Conservation (phyloP, 2,329 filamentous ascomycete species). For the Fusarium nurragi region DNA sequence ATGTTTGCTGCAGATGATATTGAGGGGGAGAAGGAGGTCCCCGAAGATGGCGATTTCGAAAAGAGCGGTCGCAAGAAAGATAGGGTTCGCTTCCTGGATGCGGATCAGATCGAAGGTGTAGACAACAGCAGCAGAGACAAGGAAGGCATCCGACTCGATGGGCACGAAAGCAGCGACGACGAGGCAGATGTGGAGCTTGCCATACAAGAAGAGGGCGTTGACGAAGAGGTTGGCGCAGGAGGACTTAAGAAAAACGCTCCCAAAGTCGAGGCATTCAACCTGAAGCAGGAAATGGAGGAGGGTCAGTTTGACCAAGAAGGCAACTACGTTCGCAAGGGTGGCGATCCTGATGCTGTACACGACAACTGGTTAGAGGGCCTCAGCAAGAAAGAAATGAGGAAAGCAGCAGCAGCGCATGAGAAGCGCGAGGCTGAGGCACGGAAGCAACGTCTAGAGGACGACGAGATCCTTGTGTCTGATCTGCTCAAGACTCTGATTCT, state of each 20-base stretch:
- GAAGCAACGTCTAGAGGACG: slow-evolving; percentile 76
- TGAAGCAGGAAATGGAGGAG: slow-evolving; percentile 89
- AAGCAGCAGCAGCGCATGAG: slow-evolving; percentile 86
- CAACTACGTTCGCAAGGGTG: slow-evolving; percentile 90
- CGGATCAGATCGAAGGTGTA: slow-evolving; percentile 78
- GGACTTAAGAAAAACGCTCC: slow-evolving; percentile 93
- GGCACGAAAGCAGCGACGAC: slow-evolving; percentile 66
- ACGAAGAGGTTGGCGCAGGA: slow-evolving; percentile 89
- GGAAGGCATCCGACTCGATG: slow-evolving; percentile 72
- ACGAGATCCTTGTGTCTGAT: slow-evolving; percentile 77
- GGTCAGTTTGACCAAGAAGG: slow-evolving; percentile 90
- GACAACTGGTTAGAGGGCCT: slow-evolving; percentile 93
- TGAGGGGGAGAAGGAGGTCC: slow-evolving; percentile 51
- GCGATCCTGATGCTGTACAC: slow-evolving; percentile 87
- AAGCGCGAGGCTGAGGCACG: slow-evolving; percentile 82
- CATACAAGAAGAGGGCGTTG: slow-evolving; percentile 77
- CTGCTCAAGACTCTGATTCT: slow-evolving; percentile 77
- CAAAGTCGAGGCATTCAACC: slow-evolving; percentile 95
- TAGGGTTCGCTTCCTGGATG: slow-evolving; percentile 68
- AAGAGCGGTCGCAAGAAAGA: slow-evolving; percentile 67
- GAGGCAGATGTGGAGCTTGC: slow-evolving; percentile 77
- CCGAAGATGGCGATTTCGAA: slow-evolving; percentile 46
- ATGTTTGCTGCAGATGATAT: slow-evolving; percentile 82
- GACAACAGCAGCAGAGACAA: slow-evolving; percentile 77
- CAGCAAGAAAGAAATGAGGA: slow-evolving; percentile 92